Conservation (phyloP, 768 basidiomycete species). For the Zangia roseola region DNA sequence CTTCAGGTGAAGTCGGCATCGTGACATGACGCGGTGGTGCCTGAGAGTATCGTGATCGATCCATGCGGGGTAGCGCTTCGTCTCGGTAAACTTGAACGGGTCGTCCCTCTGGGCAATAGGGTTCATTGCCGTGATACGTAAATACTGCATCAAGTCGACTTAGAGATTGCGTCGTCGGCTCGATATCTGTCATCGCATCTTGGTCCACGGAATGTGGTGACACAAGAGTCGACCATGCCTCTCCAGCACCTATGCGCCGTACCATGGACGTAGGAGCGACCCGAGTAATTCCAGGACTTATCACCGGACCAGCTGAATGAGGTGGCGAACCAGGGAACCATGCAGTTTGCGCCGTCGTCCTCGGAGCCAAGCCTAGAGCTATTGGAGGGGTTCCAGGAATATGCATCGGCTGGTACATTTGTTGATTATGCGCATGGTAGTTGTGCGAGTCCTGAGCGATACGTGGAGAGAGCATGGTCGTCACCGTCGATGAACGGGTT, state of each 20-base stretch:
- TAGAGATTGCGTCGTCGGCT: conserved; percentile 41
- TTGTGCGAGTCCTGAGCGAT: conserved; percentile 29
- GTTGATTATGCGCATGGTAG: conserved; percentile 32
- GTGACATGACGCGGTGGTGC: conserved; percentile 7
- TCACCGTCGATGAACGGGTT: conserved; percentile 31
- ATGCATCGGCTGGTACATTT: conserved; percentile 31
- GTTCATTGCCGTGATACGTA: conserved; percentile 23
- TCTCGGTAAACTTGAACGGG: conserved; percentile 24
- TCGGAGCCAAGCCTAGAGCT: conserved; percentile 1
- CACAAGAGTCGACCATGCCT: conserved; percentile 34
- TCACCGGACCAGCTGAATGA: conserved; percentile 12
- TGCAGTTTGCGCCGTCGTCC: conserved; percentile 8
- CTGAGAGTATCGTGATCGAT: conserved; percentile 19
- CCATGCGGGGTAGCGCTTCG: conserved; percentile 15
- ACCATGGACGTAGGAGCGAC: conserved; percentile 12
- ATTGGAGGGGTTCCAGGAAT: conserved; percentile 22
- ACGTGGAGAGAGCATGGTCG: conserved; percentile 25
- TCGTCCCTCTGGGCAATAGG: conserved; percentile 8
- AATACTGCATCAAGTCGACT: conserved; percentile 44
- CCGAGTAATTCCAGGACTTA: conserved; percentile 13
- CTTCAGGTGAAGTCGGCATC: conserved; percentile 14
- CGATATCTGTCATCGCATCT: conserved; percentile 38
- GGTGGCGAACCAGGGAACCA: conserved; percentile 18
- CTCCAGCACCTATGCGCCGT: conserved; percentile 2
- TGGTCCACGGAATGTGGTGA: conserved; percentile 42